Evolutionary conservation across 2,329 filamentous ascomycete genomes (phyloP), one percentile per base, ranked within the genome.

Genomic region (Cladosporium halotolerans): DNA sequence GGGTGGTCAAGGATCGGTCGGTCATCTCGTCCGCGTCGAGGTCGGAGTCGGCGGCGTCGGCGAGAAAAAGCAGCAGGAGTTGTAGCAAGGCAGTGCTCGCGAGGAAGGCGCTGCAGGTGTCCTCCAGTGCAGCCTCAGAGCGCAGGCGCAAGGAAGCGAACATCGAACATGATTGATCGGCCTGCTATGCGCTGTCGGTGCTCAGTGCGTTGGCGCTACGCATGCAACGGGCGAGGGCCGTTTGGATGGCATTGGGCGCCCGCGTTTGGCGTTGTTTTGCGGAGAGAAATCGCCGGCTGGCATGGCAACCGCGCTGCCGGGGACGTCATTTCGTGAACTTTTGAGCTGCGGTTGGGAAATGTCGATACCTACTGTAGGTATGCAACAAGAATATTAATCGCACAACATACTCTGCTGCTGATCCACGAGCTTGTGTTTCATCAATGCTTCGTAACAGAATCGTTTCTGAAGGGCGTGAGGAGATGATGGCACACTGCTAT

Each of bases 71-170:
- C 40, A 44, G 18, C 31, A 38, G 13, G 13, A 16, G 19, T 9
- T 14, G 42, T 23, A 43, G 36, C 32, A 32, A 23, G 28, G 45
- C 40, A 38, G 28, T 52, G 33, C 41, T 31, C n/a, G 41, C 34
- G 52, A 43, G 51, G 50, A 53, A 50, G 50, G 55, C 50, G 34
- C 54, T 55, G 48, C 57, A 61, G 19, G 58, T 41, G 9, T 60
- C 52, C 44, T 57, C 48, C 39, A 59, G 47, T 9, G 48, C 45
- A 18, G 39, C n/a, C 45, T 57, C 51, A 40, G 57, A 61, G 28
- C 61, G 56, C 18, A 54, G 23, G 43, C 54, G 56, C 13, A 62
- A 54, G 39, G 51, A 42, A 31, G 39, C 34, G 52, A 57, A 63
- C 61, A 63, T 63, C 45, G 40, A 38, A 48, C 40, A 44, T 55